Conservation (phyloP, 371 early-diverging fungal species). For the Actinomortierella wolfii region DNA sequence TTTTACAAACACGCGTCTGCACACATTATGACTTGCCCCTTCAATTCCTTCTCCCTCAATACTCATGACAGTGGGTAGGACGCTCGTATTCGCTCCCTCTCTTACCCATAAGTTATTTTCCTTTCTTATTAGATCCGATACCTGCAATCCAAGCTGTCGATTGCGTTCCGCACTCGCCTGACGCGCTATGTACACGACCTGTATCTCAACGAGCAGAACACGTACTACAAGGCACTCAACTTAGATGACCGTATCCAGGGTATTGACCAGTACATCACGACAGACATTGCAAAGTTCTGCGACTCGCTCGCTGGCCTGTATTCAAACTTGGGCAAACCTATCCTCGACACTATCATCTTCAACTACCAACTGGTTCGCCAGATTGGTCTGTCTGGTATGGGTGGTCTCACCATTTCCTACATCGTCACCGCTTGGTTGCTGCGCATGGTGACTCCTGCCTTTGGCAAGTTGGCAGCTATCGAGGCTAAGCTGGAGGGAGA, state of each 20-base stretch:
- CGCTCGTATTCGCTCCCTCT: constrained; percentile 3
- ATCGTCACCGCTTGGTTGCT: constrained; percentile 72
- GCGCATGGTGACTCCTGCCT: constrained; percentile 79
- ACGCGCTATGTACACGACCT: constrained; percentile 80
- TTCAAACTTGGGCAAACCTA: constrained; percentile 85
- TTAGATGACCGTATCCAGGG: constrained; percentile 86
- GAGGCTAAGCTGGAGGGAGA: constrained; percentile 90
- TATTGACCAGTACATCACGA: constrained; percentile 87
- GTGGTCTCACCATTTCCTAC: constrained; percentile 73
- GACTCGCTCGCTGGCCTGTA: constrained; percentile 76
- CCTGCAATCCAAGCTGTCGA: constrained; percentile 90
- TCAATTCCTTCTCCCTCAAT: too few relatives aligned
- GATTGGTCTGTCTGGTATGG: constrained; percentile 75
- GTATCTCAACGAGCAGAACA: constrained; percentile 75
- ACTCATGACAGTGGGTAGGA: too few relatives aligned
- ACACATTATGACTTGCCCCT: too few relatives aligned
- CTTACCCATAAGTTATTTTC: background rate
- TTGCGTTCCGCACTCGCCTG: constrained; percentile 85
- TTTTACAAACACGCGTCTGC: too few relatives aligned
- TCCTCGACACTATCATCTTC: constrained; percentile 84
- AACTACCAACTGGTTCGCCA: constrained; percentile 80
- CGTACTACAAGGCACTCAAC: constrained; percentile 84
- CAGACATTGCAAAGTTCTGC: constrained; percentile 86
- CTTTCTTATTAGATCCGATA: constrained; percentile 67
- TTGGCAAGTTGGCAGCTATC: constrained; percentile 83